A percentile compares a stretch with the other conserved stretches of the same genome.
These are phyloP conservation scores for Phaeosphaeria sp. DNA, from an alignment of 2,329 filamentous ascomycete species.

Conservation along the genomic window DNA sequence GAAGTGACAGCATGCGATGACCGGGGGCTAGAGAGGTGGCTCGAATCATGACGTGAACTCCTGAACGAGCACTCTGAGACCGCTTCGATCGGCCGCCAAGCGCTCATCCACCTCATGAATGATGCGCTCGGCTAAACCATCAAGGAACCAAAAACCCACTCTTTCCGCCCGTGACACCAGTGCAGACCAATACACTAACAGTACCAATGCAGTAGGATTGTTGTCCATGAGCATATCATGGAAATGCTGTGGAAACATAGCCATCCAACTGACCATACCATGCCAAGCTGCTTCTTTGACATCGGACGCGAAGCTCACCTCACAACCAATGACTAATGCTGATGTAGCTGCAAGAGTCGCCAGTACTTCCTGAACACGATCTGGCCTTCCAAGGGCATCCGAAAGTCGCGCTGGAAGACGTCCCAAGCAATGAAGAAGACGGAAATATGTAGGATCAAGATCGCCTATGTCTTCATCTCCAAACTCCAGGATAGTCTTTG, in stretches of 20 bases:
- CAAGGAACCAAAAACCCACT: slow-evolving; percentile 25
- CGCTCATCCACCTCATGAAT: not conserved
- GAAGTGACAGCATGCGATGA: no score
- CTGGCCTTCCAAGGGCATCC: slow-evolving; percentile 20
- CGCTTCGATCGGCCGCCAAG: not conserved
- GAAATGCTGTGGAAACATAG: slow-evolving; percentile 25
- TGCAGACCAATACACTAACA: slow-evolving; percentile 33
- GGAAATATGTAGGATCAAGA: not conserved
- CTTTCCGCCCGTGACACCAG: slow-evolving; percentile 21
- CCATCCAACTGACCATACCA: slow-evolving; percentile 27
- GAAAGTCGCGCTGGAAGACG: slow-evolving; percentile 23
- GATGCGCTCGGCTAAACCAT: not conserved
- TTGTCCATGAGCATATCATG: slow-evolving; percentile 17
- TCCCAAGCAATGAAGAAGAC: slow-evolving; percentile 10
- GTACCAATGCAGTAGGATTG: slow-evolving; percentile 27
- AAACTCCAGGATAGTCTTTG: not conserved
- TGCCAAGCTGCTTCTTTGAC: slow-evolving; percentile 11
- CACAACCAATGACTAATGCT: slow-evolving; percentile 24
- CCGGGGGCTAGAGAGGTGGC: no score
- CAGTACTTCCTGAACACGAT: slow-evolving; percentile 21
- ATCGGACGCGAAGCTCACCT: slow-evolving; percentile 19
- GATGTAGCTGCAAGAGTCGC: slow-evolving; percentile 27
- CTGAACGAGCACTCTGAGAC: not conserved
- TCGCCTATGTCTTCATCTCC: not conserved
- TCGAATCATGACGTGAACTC: not conserved